Evolutionary conservation across 352 stramenopile species (phyloP), one percentile per base, ranked within the genome.

Genomic region (Phytophthora podocarpi): DNA sequence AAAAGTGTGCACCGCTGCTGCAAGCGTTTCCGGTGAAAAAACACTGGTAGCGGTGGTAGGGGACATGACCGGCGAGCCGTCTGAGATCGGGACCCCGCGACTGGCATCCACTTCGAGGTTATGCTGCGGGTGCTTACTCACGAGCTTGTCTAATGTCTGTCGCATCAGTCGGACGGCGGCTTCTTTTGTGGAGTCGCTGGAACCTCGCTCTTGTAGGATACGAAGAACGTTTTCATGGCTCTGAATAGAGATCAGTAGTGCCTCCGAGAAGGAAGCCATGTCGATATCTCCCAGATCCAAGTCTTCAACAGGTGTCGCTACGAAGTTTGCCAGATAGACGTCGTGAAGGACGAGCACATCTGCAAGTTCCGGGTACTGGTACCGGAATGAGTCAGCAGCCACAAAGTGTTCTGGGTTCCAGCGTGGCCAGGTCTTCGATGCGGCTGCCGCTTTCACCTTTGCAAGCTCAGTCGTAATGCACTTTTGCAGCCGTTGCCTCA

Each of bases 341-440:
- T 92, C 82, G 24, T 89, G 70, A 30, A 95, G 52, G 24, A 94
- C 87, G 8, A 95, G 63, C 37, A 93, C 80, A 45, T 94, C 74
- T 1, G 74, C 51, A 4, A 95, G 70, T 31, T 93, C 83, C 2
- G 80, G 74, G 52, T 95, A 95, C 46, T 93, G 81, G 34, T 95
- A 95, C 6, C 80, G 83, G 60, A 92, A 95, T 31, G 87, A 94
- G 57, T 93, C 87, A 5, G 83, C 84, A 3, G 87, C 87, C n/a
- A 95, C 61, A 59, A 95, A 93, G 42, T 95, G 85, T 23, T 95
- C 82, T 1, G 82, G 83, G 27, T 94, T 66, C 87, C 87, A 95
- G 11, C 77, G 80, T 15, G 87, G 87, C 85, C 85, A 95, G 0
- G 67, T 69, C 32, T 81, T 74, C 0, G 79, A 58, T 11, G 51